phyloP scores from a whole-genome alignment of 2,329 filamentous ascomycete species.

The Alternaria arborescens region DNA sequence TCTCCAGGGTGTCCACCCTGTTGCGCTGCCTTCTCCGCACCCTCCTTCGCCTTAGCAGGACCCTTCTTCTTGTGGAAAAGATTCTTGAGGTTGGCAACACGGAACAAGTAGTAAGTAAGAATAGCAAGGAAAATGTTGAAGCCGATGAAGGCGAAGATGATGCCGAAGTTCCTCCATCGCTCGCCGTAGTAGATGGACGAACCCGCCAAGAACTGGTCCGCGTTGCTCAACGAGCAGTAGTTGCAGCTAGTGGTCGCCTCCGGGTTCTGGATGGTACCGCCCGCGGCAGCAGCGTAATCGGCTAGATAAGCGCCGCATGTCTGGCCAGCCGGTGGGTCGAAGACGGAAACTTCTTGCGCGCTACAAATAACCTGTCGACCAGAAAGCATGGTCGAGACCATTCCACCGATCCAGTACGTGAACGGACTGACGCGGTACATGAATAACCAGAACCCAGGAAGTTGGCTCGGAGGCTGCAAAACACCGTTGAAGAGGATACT shows the following conservation, averaged over 20 bases:
- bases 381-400: conserved; percentile 54
- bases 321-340: conserved; percentile 53
- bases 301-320: conserved; percentile 58
- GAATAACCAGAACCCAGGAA: conserved; percentile 79
- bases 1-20: conserved; percentile 32
- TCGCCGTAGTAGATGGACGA: conserved; percentile 56
- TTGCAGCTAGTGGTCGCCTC: conserved; percentile 57
- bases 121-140: conserved; percentile 71
- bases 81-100: conserved; percentile 38
- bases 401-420: conserved; percentile 65
- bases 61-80: conserved; percentile 30
- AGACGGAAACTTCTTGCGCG: conserved; percentile 52
- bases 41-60: conserved; percentile 23
- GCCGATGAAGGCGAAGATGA: conserved; percentile 71
- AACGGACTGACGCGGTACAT: conserved; percentile 76
- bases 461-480: conserved; percentile 63
- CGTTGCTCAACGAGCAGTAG: conserved; percentile 58
- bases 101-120: conserved; percentile 63
- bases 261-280: conserved; percentile 55
- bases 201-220: conserved; percentile 59
- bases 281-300: conserved; percentile 50
- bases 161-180: conserved; percentile 73
- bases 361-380: conserved; percentile 59
- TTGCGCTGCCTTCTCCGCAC: conserved; percentile 18
- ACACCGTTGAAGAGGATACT: conserved; percentile 61